These are phyloP conservation scores for Apophysomyces trapeziformis DNA, from an alignment of 371 early-diverging fungal species.

Conservation along the genomic window DNA sequence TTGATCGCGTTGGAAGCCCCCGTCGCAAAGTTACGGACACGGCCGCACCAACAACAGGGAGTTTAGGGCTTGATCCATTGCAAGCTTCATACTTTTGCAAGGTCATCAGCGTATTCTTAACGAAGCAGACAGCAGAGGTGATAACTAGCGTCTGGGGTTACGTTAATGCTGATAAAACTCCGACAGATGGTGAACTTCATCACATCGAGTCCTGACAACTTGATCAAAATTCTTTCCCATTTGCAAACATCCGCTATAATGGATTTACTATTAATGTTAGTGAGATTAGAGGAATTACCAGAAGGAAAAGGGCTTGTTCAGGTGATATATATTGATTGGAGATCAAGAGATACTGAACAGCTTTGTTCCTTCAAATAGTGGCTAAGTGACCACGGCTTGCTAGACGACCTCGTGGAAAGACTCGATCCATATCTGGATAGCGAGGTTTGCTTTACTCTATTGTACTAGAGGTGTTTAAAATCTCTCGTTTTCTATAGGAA, in stretches of 20 bases:
- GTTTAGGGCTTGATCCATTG: conserved; percentile 65
- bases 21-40: conserved; percentile 7
- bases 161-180: neutral
- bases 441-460: conserved; percentile 49
- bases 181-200: conserved; percentile 67
- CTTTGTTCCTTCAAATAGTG: conserved; percentile 55
- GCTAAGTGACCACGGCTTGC: conserved; percentile 78
- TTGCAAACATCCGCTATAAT: conserved; percentile 83
- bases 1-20: conserved; percentile 67
- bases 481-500: conserved; percentile 43
- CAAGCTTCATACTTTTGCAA: conserved; percentile 89
- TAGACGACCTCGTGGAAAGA: conserved; percentile 74
- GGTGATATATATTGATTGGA: conserved; percentile 42
- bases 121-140: conserved; percentile 83
- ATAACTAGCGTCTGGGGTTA: neutral
- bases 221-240: conserved; percentile 68
- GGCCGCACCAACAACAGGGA: neutral
- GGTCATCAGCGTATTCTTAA: conserved; percentile 79
- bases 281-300: conserved; percentile 86
- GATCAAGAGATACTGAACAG: neutral
- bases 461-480: neutral
- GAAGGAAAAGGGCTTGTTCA: conserved; percentile 79
- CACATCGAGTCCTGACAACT: conserved; percentile 60
- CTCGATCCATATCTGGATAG: conserved; percentile 77
- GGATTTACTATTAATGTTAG: conserved; percentile 87